These are phyloP conservation scores for Chytriomyces hyalinus DNA, from an alignment of 192 early-diverging fungal species.

Conservation along the genomic window DNA sequence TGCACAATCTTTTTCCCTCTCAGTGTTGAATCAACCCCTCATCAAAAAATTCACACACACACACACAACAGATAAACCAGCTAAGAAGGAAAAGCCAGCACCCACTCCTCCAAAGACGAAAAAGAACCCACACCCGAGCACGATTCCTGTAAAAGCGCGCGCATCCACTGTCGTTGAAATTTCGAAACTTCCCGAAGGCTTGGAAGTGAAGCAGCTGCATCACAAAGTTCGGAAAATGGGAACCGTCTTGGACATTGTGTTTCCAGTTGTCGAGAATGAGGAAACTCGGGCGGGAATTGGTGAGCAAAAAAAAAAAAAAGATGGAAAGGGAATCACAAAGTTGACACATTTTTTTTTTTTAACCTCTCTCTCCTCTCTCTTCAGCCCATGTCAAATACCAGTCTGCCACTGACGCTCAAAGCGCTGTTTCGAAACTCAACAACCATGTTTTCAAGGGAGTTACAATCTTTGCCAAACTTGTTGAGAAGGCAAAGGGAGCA, in stretches of 20 bases:
- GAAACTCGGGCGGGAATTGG: slow-evolving; percentile 46
- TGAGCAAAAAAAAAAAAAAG: slow-evolving; percentile 17
- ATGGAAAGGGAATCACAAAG: too few species aligned
- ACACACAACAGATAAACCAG: slow-evolving; percentile 4
- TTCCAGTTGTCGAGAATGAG: slow-evolving; percentile 58
- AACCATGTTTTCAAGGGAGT: slow-evolving; percentile 78
- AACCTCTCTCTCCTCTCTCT: too few species aligned
- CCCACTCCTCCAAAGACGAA: slow-evolving; percentile 44
- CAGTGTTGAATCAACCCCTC: not conserved
- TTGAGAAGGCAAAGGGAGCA: slow-evolving; percentile 8
- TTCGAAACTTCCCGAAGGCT: slow-evolving; percentile 56
- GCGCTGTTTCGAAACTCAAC: slow-evolving; percentile 67
- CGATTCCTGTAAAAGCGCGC: slow-evolving; percentile 20
- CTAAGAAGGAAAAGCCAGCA: not conserved
- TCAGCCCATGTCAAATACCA: slow-evolving; percentile 57
- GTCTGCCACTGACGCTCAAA: slow-evolving; percentile 51
- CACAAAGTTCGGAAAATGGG: slow-evolving; percentile 72
- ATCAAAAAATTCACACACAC: not conserved
- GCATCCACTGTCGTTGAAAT: slow-evolving; percentile 56
- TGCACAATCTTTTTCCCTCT: not conserved
- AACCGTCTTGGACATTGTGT: slow-evolving; percentile 68
- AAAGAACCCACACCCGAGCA: slow-evolving; percentile 46
- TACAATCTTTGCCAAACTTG: slow-evolving; percentile 44
- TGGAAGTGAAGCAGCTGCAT: slow-evolving; percentile 77
- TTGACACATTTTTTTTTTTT: too few species aligned